Conservation (phyloP, 1,284 basidiomycete species). For the Moniliella sp. region DNA sequence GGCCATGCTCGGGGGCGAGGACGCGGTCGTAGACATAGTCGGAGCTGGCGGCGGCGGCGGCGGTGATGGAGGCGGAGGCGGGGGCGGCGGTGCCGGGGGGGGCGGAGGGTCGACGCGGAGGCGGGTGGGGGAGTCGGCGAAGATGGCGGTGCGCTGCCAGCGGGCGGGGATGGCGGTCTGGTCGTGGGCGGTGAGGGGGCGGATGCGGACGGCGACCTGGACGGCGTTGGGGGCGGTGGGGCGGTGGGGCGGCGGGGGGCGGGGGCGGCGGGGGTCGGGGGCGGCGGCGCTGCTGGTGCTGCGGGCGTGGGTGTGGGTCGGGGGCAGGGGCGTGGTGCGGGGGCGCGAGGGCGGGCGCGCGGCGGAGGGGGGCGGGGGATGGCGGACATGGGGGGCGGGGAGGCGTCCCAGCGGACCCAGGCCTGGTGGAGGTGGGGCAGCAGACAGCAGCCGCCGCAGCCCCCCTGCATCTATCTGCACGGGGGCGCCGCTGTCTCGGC, state of each 20-base stretch:
- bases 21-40: conserved; percentile 75
- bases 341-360: conserved; percentile 77
- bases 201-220: no score
- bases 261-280: no score
- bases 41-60: conserved; percentile 37
- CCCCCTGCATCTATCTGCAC: no score
- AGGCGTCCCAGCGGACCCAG: no score
- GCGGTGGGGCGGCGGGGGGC: no score
- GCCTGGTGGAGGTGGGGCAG: no score
- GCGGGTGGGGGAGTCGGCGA: conserved; percentile 37
- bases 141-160: conserved; percentile 63
- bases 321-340: no score
- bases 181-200: conserved; percentile 62
- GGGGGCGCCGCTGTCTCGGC: no score
- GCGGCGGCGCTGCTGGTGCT: no score
- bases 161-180: conserved; percentile 58
- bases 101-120: conserved; percentile 15
- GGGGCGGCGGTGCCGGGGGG: conserved; percentile 10
- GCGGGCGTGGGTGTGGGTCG: no score
- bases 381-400: conserved; percentile 42
- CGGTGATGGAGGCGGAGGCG: conserved; percentile 28
- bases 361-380: conserved; percentile 88
- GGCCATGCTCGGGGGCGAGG: conserved; percentile 56
- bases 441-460: no score
- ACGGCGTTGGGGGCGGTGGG: no score